Conservation (phyloP, 805 yeast species). For the Cyberlindnera subsufficiens region DNA sequence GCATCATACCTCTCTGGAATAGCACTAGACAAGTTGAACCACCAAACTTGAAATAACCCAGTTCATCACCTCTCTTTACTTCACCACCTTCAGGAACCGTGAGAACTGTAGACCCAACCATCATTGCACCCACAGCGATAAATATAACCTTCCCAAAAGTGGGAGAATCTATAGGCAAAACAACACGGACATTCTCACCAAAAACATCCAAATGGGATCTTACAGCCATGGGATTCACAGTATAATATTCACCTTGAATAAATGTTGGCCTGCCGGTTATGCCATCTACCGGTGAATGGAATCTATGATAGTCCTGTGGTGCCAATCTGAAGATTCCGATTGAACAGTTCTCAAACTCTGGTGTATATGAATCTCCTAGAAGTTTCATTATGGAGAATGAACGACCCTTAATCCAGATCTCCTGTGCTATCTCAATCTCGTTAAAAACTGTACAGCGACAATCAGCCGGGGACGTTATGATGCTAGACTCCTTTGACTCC, state of each 20-base stretch:
- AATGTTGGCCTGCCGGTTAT: conserved; percentile 54
- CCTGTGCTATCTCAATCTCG: conserved; percentile 53
- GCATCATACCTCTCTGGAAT: conserved; percentile 43
- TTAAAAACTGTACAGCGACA: conserved; percentile 73
- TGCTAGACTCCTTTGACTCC: conserved; percentile 35
- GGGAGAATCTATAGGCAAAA: conserved; percentile 69
- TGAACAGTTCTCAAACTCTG: conserved; percentile 39
- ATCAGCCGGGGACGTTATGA: conserved; percentile 59
- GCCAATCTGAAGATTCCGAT: conserved; percentile 84
- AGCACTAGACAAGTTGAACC: conserved; percentile 81
- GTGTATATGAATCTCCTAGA: conserved; percentile 36
- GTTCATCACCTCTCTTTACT: conserved; percentile 68
- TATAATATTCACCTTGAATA: conserved; percentile 87
- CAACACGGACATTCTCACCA: conserved; percentile 82
- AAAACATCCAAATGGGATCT: conserved; percentile 83
- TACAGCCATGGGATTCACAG: conserved; percentile 97
- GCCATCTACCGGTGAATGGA: conserved; percentile 86
- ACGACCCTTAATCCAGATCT: conserved; percentile 86
- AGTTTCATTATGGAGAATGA: conserved; percentile 64
- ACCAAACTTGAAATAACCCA: conserved; percentile 95
- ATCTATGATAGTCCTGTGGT: conserved; percentile 95
- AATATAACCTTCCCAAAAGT: conserved; percentile 75
- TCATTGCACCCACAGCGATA: conserved; percentile 94
- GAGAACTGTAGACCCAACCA: conserved; percentile 88
- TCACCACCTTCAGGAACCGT: conserved; percentile 56